A percentile compares a stretch with the other conserved stretches of the same genome.
phyloP scores from a whole-genome alignment of 108 stramenopile genomes.

The Stephanodiscus minutulus region DNA sequence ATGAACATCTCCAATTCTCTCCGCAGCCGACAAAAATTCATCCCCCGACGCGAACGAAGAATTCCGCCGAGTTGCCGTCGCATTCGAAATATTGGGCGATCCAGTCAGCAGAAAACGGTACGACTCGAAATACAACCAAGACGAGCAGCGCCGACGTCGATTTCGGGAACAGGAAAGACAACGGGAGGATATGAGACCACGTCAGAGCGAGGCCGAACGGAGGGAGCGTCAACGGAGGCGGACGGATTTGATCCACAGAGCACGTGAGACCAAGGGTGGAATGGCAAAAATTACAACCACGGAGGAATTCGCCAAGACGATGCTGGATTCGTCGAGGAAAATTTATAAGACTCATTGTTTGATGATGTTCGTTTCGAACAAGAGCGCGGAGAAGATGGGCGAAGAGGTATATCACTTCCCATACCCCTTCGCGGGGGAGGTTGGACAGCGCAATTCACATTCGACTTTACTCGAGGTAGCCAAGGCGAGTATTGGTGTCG shows the following conservation, averaged over 20 bases:
- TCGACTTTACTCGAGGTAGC: conserved; percentile 12
- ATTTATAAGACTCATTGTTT: conserved; percentile 10
- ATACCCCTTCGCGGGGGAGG: conserved; percentile 25
- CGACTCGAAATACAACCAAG: not conserved
- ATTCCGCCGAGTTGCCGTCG: conserved; percentile 19
- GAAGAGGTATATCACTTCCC: conserved; percentile 28
- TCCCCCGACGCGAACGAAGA: conserved; percentile 23
- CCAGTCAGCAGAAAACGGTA: conserved; percentile 12
- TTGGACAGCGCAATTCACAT: not conserved
- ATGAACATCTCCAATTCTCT: not conserved
- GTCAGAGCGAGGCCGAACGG: conserved; percentile 9
- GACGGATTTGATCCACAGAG: conserved; percentile 5
- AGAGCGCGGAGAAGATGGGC: conserved; percentile 26
- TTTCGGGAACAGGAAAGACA: not conserved
- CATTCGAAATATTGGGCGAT: conserved; percentile 27
- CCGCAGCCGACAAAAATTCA: conserved; percentile 26
- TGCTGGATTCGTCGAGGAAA: conserved; percentile 6
- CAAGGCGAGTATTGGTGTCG: conserved; percentile 11
- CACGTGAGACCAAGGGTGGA: not conserved
- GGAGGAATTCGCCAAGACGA: conserved; percentile 8
- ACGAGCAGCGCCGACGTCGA: not conserved
- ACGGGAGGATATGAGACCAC: conserved; percentile 1
- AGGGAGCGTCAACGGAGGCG: conserved; percentile 5
- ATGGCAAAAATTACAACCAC: conserved; percentile 5
- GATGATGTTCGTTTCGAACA: conserved; percentile 34